Base-by-base conservation (phyloP, 2,329 filamentous ascomycete species). In the Paradendryphiella salina region DNA sequence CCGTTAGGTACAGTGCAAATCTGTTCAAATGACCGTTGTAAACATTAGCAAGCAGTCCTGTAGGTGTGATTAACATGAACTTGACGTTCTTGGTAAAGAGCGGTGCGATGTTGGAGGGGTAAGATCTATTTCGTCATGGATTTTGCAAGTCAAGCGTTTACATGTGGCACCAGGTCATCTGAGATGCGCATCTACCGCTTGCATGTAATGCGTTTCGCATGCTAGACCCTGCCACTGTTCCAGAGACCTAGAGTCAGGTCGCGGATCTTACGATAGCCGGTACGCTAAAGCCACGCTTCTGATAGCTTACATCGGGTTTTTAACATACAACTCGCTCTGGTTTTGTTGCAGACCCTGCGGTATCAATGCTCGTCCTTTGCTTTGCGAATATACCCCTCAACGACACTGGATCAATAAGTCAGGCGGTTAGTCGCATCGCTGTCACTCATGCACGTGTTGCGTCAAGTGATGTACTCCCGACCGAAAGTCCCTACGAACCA, bases 81-180 rank as follows among this genome's bases (percentile, higher is more conserved):
- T 34, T 18, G n/a, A 36, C 35, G 5, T 29, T 40, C 32, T 14
- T 40, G 44, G 23, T 36, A 26, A 40, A 26, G 17, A 34, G 28
- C 15, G 17, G 34, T 39, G 26, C 18, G 44, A 36, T 33, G 32
- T 49, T 35, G 39, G 32, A 35, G 38, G 29, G 20, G 23, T 26
- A n/a, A 49, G 23, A 44, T 41, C 34, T 5, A 35, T 49, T 34
- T 42, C 50, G 44, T 49, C 39, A 52, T 52, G 35, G 34, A 49
- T 39, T 39, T 42, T 11, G 29, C 20, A 29, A 11, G 18, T 31
- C 39, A 10, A 48, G 21, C 32, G 46, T 23, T 41, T 46, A 31
- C 26, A 35, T 42, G 46, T 32, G 28, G 26, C 37, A 34, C 33
- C 26, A 51, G 42, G 41, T 36, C 31, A 43, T 32, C 17, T 39